Evolutionary conservation across 2,329 filamentous ascomycete genomes (phyloP), one percentile per base, ranked within the genome.

Genomic region (Plectosphaerella cucumerina): DNA sequence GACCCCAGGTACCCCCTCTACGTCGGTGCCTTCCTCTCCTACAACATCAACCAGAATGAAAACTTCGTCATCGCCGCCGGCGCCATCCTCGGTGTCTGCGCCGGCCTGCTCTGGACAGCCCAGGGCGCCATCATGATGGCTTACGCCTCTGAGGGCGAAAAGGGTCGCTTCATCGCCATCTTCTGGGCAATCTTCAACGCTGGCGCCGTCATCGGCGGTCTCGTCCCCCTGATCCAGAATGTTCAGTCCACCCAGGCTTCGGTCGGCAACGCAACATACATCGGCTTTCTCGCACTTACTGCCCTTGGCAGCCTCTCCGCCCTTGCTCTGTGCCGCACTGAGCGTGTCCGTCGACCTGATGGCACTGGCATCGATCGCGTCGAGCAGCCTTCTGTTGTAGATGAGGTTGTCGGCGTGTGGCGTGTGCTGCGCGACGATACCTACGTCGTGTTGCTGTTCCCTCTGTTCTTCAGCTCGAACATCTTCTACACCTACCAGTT

Each of bases 381-480:
- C 17, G 15, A 3, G 9, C 35, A 37, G 35, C 35, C 35, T 5
- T n/a, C 35, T n/a, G 14, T 15, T 5, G 17, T 37, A 3, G 35
- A 37, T 6, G 35, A 37, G 35, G 15, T 37, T 15, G 35, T 37
- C 15, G 35, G 35, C 35, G 35, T 37, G 35, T 37, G 35, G 35
- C 14, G 14, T 14, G 35, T 37, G 10, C 14, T 37, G 35, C 14
- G 35, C 6, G 14, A 10, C 15, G 35, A 37, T n/a, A 15, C 35
- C 8, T 37, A 37, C 14, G 15, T 37, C 35, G 14, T 37, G 10
- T 14, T 37, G 15, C 14, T 37, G 8, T 37, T 80, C 42, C 77
- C 77, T 14, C 68, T 81, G 54, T 81, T 81, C 68, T 80, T 79
- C 64, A 73, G 69, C 22, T 76, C 77, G 56, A 80, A 81, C 59